A percentile compares a stretch with the other conserved stretches of the same genome.
Conservation (phyloP, 2,329 filamentous ascomycete species). For the Aspergillaceae sp. region DNA sequence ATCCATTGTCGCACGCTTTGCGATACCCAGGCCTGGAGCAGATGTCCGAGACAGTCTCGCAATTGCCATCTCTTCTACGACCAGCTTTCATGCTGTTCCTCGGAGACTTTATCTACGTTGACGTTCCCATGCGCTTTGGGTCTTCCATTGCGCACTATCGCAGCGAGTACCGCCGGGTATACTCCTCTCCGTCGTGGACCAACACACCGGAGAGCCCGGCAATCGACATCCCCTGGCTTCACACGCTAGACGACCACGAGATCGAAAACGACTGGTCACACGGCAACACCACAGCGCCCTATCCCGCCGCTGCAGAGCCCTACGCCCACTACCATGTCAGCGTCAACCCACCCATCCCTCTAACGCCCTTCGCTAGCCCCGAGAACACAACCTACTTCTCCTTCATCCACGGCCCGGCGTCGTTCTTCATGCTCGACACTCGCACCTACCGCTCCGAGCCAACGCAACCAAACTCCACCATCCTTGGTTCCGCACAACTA, state of each 20-base stretch:
- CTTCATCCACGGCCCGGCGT: slow-evolving; percentile 81
- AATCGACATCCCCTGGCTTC: slow-evolving; percentile 76
- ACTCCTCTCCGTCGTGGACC: slow-evolving; percentile 84
- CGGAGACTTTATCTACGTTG: slow-evolving; percentile 46
- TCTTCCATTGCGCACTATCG: slow-evolving; percentile 67
- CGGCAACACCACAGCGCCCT: slow-evolving; percentile 70
- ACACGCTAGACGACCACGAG: slow-evolving; percentile 94
- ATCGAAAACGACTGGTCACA: slow-evolving; percentile 86
- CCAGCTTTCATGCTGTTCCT: slow-evolving; percentile 54
- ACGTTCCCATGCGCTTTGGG: slow-evolving; percentile 76
- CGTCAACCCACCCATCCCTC: slow-evolving; percentile 64
- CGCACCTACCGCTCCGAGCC: slow-evolving; percentile 65
- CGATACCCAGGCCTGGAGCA: slow-evolving; percentile 71
- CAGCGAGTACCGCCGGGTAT: slow-evolving; percentile 89
- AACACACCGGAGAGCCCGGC: slow-evolving; percentile 56
- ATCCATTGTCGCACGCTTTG: slow-evolving; percentile 70
- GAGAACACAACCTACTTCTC: slow-evolving; percentile 71
- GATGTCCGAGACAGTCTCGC: slow-evolving; percentile 63
- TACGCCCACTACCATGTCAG: slow-evolving; percentile 79
- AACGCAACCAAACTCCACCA: slow-evolving; percentile 58
- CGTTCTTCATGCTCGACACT: slow-evolving; percentile 92
- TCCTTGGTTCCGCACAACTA: slow-evolving; percentile 75
- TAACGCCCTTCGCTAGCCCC: slow-evolving; percentile 42
- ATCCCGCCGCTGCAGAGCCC: slow-evolving; percentile 69
- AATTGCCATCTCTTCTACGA: slow-evolving; percentile 49